Evolutionary conservation across 2,329 filamentous ascomycete species (phyloP), one percentile per base, ranked within the genome.

Genomic region (Colletotrichum musae): DNA sequence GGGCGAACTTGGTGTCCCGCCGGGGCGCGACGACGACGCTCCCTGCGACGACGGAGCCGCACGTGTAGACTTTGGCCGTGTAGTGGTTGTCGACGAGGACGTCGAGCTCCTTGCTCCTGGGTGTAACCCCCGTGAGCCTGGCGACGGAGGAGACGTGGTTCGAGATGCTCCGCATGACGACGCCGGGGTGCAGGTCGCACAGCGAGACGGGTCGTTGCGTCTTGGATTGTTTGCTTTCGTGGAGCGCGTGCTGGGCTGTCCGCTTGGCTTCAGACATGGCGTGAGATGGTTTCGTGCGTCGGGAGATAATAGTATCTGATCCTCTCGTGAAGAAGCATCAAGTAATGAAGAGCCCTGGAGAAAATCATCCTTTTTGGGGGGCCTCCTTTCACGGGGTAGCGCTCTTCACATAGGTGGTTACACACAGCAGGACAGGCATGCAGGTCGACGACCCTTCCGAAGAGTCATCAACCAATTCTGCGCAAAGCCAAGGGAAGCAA

Each of bases 51-150:
- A 80, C 77, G 6, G 87, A 86, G 13, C 83, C 82, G 0, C 86
- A 85, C 5, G 85, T 88, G 77, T 89, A 89, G 56, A 88, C 81
- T 75, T 86, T 88, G 73, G 85, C 83, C 65, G 73, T 81, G 77
- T 83, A 88, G 79, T 89, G 85, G 75, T 85, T 81, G 72, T 86
- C 80, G 58, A 90, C 80, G 59, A 81, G 77, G 75, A 89, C 80
- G 32, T 80, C 78, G 73, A 89, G 82, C 72, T 75, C 78, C 1
- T n/a, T n/a, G 5, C 9, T 16, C 2, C n/a, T 51, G 1, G 26
- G 43, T 3, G 10, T 16, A 10, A 26, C 41, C n/a, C 39, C 48
- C 1, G 62, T 6, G 10, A 52, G 10, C 47, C 53, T 45, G n/a
- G 36, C 26, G n/a, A 50, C 21, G 6, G 28, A 26, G 3, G 41